phyloP scores from a whole-genome alignment of 2,329 filamentous ascomycete species.

The Cadophora luteo-olivacea region DNA sequence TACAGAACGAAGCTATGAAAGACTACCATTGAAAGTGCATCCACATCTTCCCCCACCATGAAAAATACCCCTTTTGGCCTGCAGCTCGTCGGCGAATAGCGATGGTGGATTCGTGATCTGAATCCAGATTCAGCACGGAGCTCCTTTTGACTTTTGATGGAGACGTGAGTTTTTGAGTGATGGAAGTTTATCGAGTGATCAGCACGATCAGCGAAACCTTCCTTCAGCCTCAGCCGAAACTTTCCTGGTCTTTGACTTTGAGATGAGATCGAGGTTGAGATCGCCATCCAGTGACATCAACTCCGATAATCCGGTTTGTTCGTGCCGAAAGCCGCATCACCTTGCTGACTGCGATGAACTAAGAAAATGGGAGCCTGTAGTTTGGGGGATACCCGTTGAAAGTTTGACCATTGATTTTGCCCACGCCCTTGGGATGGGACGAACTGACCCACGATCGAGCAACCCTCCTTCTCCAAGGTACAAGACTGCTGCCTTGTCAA shows the following conservation, averaged over 20 bases:
- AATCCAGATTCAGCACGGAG: not conserved
- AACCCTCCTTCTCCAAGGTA: not conserved
- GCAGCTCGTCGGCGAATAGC: not conserved
- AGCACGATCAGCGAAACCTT: conserved; percentile 11
- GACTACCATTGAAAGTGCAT: not conserved
- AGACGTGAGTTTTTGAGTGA: not conserved
- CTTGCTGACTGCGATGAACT: not conserved
- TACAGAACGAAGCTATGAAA: not conserved
- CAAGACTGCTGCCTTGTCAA: not conserved
- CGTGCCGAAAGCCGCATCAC: conserved; percentile 1
- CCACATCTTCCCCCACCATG: not conserved
- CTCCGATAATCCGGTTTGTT: not conserved
- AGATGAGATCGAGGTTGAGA: not conserved
- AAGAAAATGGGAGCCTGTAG: not conserved
- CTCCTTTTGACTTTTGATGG: not conserved
- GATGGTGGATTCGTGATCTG: not conserved
- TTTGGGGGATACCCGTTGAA: not conserved
- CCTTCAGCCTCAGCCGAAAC: conserved; percentile 17
- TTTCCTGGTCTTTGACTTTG: not conserved
- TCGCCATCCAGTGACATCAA: not conserved
- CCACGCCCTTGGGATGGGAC: no score
- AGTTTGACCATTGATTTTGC: no score
- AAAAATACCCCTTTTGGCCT: not conserved
- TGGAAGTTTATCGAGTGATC: conserved; percentile 4
- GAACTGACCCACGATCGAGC: no score